Conservation (phyloP, 345 rosid genomes). For the Abelmoschus esculentus region DNA sequence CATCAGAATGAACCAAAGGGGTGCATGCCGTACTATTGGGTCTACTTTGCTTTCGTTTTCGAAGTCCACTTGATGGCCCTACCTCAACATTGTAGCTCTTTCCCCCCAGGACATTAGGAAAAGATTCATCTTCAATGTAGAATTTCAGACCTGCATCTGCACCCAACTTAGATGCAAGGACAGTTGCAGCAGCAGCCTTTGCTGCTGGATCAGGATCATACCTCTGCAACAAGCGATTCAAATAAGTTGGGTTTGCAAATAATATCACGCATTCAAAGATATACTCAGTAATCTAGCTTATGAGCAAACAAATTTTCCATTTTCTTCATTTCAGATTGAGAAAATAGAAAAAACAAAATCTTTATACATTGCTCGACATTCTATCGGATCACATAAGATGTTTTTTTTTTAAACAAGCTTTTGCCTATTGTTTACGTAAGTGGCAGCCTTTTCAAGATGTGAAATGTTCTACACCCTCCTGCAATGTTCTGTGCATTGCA, state of each 20-base stretch:
- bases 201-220: constrained; percentile 98
- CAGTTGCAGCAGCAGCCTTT: constrained; percentile 94
- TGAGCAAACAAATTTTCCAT: background rate
- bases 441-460: background rate
- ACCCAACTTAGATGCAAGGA: constrained; percentile 92
- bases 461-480: background rate
- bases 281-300: background rate
- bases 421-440: background rate
- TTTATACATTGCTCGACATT: background rate
- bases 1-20: constrained; percentile 30
- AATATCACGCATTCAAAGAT: background rate
- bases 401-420: background rate
- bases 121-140: constrained; percentile 56
- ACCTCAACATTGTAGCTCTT: constrained; percentile 64
- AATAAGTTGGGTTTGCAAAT: background rate
- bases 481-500: background rate
- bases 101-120: constrained; percentile 33
- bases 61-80: constrained; percentile 56
- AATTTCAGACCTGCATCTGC: constrained; percentile 88
- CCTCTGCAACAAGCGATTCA: constrained; percentile 44
- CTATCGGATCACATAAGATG: background rate
- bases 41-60: constrained; percentile 59
- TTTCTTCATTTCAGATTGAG: background rate
- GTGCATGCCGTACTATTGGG: constrained; percentile 45
- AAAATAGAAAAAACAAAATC: background rate